Conservation (phyloP, 2,329 filamentous ascomycete species). For the Mollisia scopiformis region DNA sequence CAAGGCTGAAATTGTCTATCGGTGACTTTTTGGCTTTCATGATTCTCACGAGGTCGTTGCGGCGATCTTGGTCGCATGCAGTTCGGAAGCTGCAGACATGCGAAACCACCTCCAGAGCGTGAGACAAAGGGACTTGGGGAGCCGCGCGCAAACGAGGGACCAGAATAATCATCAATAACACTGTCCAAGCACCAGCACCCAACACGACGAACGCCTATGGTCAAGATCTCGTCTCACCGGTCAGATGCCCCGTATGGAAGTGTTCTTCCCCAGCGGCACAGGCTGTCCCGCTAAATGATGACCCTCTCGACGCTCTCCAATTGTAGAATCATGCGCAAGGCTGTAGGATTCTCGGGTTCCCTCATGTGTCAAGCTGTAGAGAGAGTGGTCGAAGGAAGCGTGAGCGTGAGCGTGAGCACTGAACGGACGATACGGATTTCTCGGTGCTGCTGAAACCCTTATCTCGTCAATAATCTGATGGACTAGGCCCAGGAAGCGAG, state of each 20-base stretch:
- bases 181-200: not conserved
- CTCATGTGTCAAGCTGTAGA: not conserved
- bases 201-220: too few relatives aligned
- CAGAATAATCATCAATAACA: not conserved
- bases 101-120: not conserved
- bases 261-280: constrained; percentile 6
- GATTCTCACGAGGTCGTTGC: too few relatives aligned
- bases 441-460: constrained; percentile 7
- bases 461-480: constrained; percentile 9
- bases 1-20: not conserved
- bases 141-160: constrained; percentile 14
- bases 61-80: not conserved
- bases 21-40: not conserved
- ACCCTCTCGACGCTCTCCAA: not conserved
- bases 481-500: not conserved
- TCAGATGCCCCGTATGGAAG: too few relatives aligned
- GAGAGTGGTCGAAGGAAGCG: not conserved
- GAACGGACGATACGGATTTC: not conserved
- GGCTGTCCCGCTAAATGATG: not conserved
- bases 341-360: not conserved
- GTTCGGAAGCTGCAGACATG: not conserved
- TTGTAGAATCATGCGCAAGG: not conserved
- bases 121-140: not conserved
- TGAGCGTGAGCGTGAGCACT: too few relatives aligned
- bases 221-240: too few relatives aligned